Percentiles rank a stretch among this genome's conserved stretches.
Conservation (phyloP, 495 filamentous ascomycete genomes). For the Tuber aestivum region DNA sequence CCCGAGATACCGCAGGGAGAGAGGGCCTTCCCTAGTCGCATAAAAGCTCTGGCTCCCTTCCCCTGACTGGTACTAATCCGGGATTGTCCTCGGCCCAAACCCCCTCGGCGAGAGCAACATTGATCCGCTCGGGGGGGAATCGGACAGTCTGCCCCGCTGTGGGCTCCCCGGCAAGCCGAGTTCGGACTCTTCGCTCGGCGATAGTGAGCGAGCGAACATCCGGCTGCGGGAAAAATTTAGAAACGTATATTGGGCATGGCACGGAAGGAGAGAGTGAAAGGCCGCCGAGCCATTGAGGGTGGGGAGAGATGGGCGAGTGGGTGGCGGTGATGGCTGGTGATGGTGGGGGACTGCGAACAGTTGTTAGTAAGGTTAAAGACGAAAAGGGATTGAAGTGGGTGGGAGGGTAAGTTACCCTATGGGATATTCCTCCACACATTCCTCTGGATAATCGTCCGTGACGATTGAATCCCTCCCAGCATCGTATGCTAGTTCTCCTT, state of each 20-base stretch:
- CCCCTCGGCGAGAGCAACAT: background rate
- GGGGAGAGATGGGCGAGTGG: background rate
- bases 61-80: background rate
- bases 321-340: background rate
- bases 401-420: background rate
- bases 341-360: background rate
- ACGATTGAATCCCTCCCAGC: background rate
- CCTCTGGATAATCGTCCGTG: background rate
- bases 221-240: background rate
- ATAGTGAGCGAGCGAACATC: constrained; percentile 2
- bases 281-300: background rate
- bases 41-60: background rate
- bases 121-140: background rate
- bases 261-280: background rate
- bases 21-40: background rate
- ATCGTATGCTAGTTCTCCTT: background rate
- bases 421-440: background rate
- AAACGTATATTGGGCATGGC: background rate
- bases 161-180: background rate
- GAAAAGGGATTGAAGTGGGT: background rate
- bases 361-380: background rate
- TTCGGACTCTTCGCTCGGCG: background rate
- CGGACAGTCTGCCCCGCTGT: background rate
- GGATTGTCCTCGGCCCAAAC: background rate
- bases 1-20: background rate